Base-by-base conservation (phyloP, 257 asterid genomes). In the Solanum medicagineum region DNA sequence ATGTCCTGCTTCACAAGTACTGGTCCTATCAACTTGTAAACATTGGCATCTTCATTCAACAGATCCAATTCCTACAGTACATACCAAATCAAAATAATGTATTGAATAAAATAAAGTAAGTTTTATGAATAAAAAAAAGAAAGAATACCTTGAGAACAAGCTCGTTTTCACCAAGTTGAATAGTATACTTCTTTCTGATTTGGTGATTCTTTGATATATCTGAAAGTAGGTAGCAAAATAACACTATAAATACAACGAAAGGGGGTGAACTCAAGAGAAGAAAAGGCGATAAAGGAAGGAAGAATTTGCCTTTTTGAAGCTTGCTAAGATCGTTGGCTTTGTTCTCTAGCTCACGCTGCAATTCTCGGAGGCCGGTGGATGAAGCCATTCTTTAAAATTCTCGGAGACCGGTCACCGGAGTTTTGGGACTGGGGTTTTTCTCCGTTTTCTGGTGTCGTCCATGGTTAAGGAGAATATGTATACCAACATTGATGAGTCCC, bases 141-240 rank as follows among this genome's bases (percentile, higher is more conserved):
- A 69, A 53, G 60, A 24, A 80, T 63, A 92, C 98, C 93, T 96
- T 95, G 32, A 96, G 97, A 62, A 96, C 99, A 44, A 96, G 99
- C 91, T 95, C 97, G 84, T 95, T 96, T 89, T 96, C 99, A 16
- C 99, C 98, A 4, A 96, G 97, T 89, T 96, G 98, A 86, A 96
- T 91, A 24, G 98, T 96, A 85, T 93, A 96, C 88, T 93, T 95
- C 92, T 96, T 96, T 66, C 95, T 89, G 32, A 95, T 94, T 90
- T 95, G 97, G 74, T 96, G 98, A 87, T 96, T 96, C 93, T 96
- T 96, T 77, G 95, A 85, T 49, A 92, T 88, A 86, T 95, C 99
- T 95, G 90, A 9, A 6, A 80, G 81, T 56, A 84, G 57, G 10
- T 36, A 3, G 32, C 47, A 16, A 15, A 12, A 60, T 83, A 63